phyloP scores from a whole-genome alignment of 441 rosid genomes.

The Brassica hybrid region DNA sequence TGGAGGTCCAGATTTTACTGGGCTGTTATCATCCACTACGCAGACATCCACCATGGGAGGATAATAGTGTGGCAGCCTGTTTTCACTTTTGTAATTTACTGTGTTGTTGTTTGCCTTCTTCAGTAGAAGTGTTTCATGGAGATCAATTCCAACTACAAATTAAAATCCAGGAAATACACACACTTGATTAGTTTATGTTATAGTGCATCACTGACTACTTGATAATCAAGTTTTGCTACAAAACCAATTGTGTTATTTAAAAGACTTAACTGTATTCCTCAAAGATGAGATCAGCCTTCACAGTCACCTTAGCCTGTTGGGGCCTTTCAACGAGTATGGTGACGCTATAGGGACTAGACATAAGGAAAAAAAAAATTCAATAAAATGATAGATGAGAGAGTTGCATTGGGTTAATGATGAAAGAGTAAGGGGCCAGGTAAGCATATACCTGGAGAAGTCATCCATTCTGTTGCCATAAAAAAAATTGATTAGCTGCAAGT shows the following conservation, averaged over 20 bases:
- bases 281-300: conserved; percentile 86
- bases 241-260: conserved; percentile 6
- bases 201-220: conserved; percentile 9
- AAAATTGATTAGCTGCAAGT: conserved; percentile 33
- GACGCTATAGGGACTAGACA: conserved; percentile 75
- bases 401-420: background rate
- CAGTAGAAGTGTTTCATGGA: conserved; percentile 67
- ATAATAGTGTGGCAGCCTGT: conserved; percentile 50
- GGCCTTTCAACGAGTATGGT: conserved; percentile 58
- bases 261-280: conserved; percentile 79
- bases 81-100: conserved; percentile 39
- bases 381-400: background rate
- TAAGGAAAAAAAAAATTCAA: background rate
- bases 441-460: conserved; percentile 90
- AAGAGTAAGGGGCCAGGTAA: conserved; percentile 21
- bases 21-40: conserved; percentile 48
- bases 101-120: conserved; percentile 47
- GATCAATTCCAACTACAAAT: conserved; percentile 82
- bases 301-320: conserved; percentile 60
- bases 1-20: conserved; percentile 40
- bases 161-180: conserved; percentile 16
- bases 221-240: conserved; percentile 8
- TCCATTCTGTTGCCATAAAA: conserved; percentile 73
- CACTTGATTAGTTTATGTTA: conserved; percentile 1
- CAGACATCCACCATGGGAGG: conserved; percentile 49